Percentiles rank a stretch among this genome's conserved stretches.
Evolutionary conservation across 2,329 filamentous ascomycete species (phyloP).

Genomic region (Sporothrix dimorphospora): DNA sequence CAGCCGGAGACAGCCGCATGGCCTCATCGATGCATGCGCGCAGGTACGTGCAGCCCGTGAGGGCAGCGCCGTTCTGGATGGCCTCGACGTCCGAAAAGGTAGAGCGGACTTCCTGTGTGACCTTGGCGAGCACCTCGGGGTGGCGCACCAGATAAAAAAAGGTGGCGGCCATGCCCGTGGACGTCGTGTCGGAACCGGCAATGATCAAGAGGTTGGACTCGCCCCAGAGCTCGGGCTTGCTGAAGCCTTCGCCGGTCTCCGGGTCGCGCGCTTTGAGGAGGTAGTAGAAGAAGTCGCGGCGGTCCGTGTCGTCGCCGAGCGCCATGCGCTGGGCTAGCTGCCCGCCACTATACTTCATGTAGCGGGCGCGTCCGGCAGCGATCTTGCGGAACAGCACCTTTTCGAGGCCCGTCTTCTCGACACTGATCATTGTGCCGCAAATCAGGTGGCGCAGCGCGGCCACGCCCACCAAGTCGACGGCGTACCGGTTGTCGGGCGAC

Average conservation of each 20-base stretch:
- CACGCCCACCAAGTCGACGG: conserved; percentile 67
- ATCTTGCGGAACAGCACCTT: conserved; percentile 69
- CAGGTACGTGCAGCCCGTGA: conserved; percentile 60
- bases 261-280: conserved; percentile 72
- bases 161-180: conserved; percentile 66
- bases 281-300: conserved; percentile 77
- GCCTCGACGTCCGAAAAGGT: conserved; percentile 58
- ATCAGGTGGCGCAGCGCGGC: conserved; percentile 71
- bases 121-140: conserved; percentile 51
- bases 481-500: conserved; percentile 63
- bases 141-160: conserved; percentile 65
- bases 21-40: conserved; percentile 68
- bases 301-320: conserved; percentile 66
- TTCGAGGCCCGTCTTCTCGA: conserved; percentile 68
- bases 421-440: conserved; percentile 72
- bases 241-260: conserved; percentile 69
- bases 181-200: conserved; percentile 72
- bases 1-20: conserved; percentile 64
- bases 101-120: conserved; percentile 55
- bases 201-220: conserved; percentile 74
- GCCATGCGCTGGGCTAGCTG: conserved; percentile 69
- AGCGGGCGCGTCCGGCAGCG: conserved; percentile 66
- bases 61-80: conserved; percentile 55
- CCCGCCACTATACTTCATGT: conserved; percentile 70
- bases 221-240: conserved; percentile 68